These are phyloP conservation scores for Mortierella sp. DNA, from an alignment of 371 early-diverging fungal species.

Conservation along the genomic window DNA sequence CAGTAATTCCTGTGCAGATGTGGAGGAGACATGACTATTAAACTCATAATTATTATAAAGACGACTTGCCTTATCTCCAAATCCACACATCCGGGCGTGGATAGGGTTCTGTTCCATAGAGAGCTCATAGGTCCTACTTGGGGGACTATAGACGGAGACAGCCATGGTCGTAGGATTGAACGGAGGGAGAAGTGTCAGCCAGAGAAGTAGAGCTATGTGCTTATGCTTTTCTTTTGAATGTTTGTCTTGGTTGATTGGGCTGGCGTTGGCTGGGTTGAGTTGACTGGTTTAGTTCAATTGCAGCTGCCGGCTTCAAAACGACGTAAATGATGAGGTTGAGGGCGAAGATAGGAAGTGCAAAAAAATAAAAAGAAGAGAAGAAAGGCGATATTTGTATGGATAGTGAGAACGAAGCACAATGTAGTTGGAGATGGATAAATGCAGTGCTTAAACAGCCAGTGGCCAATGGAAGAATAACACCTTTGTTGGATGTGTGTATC, in stretches of 20 bases:
- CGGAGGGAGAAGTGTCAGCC: background rate
- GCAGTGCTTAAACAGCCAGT: too few relatives aligned
- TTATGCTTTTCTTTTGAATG: background rate
- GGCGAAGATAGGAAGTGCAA: too few relatives aligned
- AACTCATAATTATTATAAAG: background rate
- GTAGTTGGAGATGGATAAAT: too few relatives aligned
- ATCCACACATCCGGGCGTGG: conserved; percentile 87
- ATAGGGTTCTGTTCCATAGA: conserved; percentile 80
- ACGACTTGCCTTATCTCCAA: conserved; percentile 74
- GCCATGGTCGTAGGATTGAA: conserved; percentile 7
- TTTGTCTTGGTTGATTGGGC: background rate
- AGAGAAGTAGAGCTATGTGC: background rate
- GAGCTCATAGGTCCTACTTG: conserved; percentile 65
- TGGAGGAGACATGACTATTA: too few relatives aligned
- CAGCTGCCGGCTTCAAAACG: background rate
- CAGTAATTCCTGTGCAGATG: too few relatives aligned
- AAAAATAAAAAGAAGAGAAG: too few relatives aligned
- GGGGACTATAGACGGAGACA: background rate
- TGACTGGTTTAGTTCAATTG: background rate
- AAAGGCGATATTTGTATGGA: too few relatives aligned
- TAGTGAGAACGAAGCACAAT: too few relatives aligned
- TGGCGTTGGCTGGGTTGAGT: background rate
- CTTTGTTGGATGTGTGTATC: too few relatives aligned
- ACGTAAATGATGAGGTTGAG: too few relatives aligned
- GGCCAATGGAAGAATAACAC: too few relatives aligned